These are phyloP conservation scores for Pseudogymnoascus sp. DNA, from an alignment of 2,329 filamentous ascomycete genomes.

Conservation along the genomic window DNA sequence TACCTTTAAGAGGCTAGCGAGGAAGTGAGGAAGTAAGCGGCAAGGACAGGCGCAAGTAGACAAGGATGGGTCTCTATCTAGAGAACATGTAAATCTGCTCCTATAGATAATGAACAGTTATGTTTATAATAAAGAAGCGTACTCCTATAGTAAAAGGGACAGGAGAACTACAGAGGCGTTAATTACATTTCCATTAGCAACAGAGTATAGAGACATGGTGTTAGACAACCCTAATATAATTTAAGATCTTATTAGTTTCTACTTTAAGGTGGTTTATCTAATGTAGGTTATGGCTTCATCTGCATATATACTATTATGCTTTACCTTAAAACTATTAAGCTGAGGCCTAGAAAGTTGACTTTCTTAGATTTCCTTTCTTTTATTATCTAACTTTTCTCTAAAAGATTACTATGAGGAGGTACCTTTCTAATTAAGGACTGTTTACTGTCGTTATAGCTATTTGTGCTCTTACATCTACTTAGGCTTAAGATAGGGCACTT, in stretches of 20 bases:
- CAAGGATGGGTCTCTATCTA: not conserved
- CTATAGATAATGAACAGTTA: not conserved
- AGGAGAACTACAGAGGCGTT: not conserved
- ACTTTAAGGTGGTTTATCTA: conserved; percentile 45
- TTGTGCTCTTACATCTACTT: conserved; percentile 39
- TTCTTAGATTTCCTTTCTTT: conserved; percentile 38
- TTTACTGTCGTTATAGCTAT: conserved; percentile 44
- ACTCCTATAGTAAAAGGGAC: not conserved
- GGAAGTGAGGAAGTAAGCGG: conserved; percentile 28
- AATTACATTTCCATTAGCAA: conserved; percentile 1
- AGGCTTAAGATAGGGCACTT: conserved; percentile 41
- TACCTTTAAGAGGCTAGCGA: conserved; percentile 37
- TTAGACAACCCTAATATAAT: conserved; percentile 30
- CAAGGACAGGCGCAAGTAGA: not conserved
- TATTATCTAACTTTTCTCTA: conserved; percentile 36
- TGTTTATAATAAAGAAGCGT: not conserved
- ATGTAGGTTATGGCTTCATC: conserved; percentile 27
- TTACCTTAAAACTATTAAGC: conserved; percentile 1
- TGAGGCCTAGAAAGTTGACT: not conserved
- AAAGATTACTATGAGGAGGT: conserved; percentile 34
- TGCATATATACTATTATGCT: not conserved
- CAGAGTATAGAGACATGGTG: conserved; percentile 11
- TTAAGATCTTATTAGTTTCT: conserved; percentile 37
- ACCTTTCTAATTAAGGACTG: conserved; percentile 32
- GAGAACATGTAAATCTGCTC: not conserved